Percentiles rank a stretch among this genome's conserved stretches.
phyloP scores from a whole-genome alignment of 2,329 filamentous ascomycete species.

The Celoporthe dispersa region DNA sequence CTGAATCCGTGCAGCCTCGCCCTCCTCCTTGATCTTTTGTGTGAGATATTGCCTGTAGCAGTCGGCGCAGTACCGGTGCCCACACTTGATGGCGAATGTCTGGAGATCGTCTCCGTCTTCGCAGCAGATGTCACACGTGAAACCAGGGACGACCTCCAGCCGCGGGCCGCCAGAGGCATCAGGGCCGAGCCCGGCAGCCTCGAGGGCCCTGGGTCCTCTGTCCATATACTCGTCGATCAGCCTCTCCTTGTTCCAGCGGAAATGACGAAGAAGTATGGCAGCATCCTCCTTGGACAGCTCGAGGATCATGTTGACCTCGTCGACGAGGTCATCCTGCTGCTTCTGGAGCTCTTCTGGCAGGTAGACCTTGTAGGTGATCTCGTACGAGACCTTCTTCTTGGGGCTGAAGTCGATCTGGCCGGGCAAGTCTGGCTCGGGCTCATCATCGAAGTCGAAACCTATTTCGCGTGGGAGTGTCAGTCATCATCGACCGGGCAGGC shows the following conservation, averaged over 20 bases:
- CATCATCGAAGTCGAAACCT: conserved; percentile 65
- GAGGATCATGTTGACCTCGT: conserved; percentile 89
- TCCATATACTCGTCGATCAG: conserved; percentile 98
- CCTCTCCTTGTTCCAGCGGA: conserved; percentile 95
- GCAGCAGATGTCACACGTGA: conserved; percentile 94
- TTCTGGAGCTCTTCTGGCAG: conserved; percentile 79
- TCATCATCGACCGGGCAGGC: conserved; percentile 20
- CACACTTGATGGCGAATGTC: conserved; percentile 94
- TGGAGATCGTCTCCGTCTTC: conserved; percentile 79
- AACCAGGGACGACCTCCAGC: conserved; percentile 73
- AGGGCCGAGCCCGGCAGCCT: conserved; percentile 79
- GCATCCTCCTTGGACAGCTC: conserved; percentile 87
- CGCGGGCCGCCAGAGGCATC: conserved; percentile 65
- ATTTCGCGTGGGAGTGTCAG: conserved; percentile 32
- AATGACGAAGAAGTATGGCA: conserved; percentile 86
- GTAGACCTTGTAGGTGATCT: conserved; percentile 84
- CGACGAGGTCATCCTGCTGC: conserved; percentile 84
- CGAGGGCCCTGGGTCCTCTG: conserved; percentile 74
- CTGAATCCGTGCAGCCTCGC: conserved; percentile 91
- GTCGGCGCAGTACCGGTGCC: conserved; percentile 88
- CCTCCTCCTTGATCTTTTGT: conserved; percentile 94
- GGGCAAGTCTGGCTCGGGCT: conserved; percentile 58
- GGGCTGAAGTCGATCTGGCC: conserved; percentile 67
- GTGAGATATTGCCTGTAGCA: conserved; percentile 91
- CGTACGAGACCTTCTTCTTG: conserved; percentile 74